These are phyloP conservation scores for Collybia mongolica DNA, from an alignment of 768 basidiomycete genomes.

Conservation along the genomic window DNA sequence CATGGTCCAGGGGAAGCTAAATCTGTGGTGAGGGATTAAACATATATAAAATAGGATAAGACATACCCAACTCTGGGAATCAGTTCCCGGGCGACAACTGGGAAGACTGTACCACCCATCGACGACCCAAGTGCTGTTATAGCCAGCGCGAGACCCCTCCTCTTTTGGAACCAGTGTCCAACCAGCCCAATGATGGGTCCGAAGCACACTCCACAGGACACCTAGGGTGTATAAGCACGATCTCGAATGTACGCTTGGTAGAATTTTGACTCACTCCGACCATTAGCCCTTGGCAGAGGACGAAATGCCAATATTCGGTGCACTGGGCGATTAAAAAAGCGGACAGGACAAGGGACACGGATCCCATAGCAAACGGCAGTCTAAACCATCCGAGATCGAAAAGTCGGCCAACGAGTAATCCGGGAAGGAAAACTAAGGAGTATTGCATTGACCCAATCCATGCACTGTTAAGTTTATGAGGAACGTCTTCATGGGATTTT, in stretches of 20 bases:
- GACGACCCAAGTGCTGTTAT: slow-evolving; percentile 55
- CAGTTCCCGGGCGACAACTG: slow-evolving; percentile 53
- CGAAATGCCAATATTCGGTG: slow-evolving; percentile 62
- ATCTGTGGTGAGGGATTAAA: neutral
- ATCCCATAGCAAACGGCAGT: slow-evolving; percentile 41
- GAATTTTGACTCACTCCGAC: slow-evolving; percentile 41
- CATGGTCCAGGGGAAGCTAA: slow-evolving; percentile 70
- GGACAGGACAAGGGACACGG: slow-evolving; percentile 42
- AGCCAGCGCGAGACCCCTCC: slow-evolving; percentile 52
- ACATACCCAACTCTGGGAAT: slow-evolving; percentile 53
- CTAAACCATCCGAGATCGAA: slow-evolving; percentile 63
- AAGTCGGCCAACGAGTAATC: slow-evolving; percentile 50
- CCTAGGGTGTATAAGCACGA: neutral
- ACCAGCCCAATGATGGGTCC: slow-evolving; percentile 49
- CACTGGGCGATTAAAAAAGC: slow-evolving; percentile 60
- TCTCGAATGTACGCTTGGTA: neutral
- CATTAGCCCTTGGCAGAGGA: slow-evolving; percentile 63
- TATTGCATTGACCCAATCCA: slow-evolving; percentile 42
- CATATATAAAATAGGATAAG: neutral
- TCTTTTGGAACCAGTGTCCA: slow-evolving; percentile 65
- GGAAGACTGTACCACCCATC: slow-evolving; percentile 62
- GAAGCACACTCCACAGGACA: slow-evolving; percentile 31
- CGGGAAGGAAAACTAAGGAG: slow-evolving; percentile 48
- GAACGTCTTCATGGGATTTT: neutral
- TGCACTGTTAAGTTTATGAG: slow-evolving; percentile 17